phyloP scores from a whole-genome alignment of 345 rosid genomes.

The Hibiscus tridactylites region DNA sequence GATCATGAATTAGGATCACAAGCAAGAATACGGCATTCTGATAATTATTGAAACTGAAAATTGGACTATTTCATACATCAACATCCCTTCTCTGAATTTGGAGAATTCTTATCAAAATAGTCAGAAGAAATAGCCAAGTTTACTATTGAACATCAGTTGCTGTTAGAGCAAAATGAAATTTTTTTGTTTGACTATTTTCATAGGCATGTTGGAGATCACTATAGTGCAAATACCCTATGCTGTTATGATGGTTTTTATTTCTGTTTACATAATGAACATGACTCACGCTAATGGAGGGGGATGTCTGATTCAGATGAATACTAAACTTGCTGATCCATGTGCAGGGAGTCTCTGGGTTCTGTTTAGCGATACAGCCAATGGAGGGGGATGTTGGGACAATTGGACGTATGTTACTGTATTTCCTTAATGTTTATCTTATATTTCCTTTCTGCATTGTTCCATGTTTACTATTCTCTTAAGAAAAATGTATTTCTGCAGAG shows the following conservation, averaged over 20 bases:
- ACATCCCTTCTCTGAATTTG: neutral
- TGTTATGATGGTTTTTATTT: neutral
- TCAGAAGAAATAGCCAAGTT: neutral
- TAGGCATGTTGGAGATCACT: neutral
- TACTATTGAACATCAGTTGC: neutral
- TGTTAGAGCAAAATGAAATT: neutral
- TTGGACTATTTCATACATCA: neutral
- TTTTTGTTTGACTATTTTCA: neutral
- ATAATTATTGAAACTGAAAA: neutral
- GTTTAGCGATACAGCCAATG: slow-evolving; percentile 63
- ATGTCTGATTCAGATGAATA: neutral
- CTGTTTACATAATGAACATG: neutral
- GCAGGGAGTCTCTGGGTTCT: slow-evolving; percentile 51
- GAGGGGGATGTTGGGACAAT: slow-evolving; percentile 51
- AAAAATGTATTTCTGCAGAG: slow-evolving; percentile 39
- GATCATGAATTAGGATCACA: neutral
- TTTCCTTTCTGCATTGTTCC: neutral
- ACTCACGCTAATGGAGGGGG: neutral
- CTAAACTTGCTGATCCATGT: slow-evolving; percentile 6
- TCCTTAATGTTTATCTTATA: neutral
- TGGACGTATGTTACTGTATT: slow-evolving; percentile 44
- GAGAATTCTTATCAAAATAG: neutral
- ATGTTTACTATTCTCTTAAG: neutral
- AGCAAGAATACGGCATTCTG: neutral
- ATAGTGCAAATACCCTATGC: neutral